Conservation (phyloP, 2,329 filamentous ascomycete species). For the Corniculantispora saksenae region DNA sequence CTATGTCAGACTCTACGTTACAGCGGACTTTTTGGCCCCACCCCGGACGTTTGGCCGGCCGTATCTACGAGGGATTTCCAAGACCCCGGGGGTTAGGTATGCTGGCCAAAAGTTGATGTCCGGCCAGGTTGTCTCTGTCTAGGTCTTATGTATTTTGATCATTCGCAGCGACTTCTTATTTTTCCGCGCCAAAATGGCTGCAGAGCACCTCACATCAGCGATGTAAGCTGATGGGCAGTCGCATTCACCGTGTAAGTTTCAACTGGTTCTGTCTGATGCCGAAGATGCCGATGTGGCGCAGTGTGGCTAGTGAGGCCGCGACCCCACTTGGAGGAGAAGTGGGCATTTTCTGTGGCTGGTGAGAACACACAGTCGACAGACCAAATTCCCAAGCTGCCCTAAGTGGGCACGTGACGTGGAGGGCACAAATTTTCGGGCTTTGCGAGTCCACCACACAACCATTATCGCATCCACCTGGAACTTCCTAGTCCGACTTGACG, state of each 20-base stretch:
- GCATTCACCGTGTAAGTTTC: not conserved
- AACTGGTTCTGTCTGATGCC: not conserved
- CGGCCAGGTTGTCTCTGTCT: not conserved
- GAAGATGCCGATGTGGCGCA: slow-evolving; percentile 19
- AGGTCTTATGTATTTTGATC: not conserved
- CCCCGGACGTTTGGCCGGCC: slow-evolving; percentile 15
- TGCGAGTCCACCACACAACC: slow-evolving; percentile 22
- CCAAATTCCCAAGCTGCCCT: slow-evolving; percentile 10
- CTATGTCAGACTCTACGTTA: slow-evolving; percentile 19
- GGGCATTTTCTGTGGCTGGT: slow-evolving; percentile 9
- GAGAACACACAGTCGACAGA: not conserved
- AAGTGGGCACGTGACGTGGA: slow-evolving; percentile 18
- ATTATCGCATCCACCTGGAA: slow-evolving; percentile 23
- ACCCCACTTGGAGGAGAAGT: not conserved
- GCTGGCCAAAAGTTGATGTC: not conserved
- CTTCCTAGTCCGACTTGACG: slow-evolving; percentile 21
- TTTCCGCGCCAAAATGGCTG: not conserved
- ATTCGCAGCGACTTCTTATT: not conserved
- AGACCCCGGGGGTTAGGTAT: not conserved
- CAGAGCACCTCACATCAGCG: slow-evolving; percentile 10
- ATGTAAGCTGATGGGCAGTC: slow-evolving; percentile 17
- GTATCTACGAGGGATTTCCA: slow-evolving; percentile 22
- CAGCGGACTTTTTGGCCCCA: slow-evolving; percentile 10
- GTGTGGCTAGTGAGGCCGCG: slow-evolving; percentile 5
- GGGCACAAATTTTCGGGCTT: slow-evolving; percentile 20